Base-by-base conservation (phyloP, 768 basidiomycete species). In the Strobilomyces confusus region DNA sequence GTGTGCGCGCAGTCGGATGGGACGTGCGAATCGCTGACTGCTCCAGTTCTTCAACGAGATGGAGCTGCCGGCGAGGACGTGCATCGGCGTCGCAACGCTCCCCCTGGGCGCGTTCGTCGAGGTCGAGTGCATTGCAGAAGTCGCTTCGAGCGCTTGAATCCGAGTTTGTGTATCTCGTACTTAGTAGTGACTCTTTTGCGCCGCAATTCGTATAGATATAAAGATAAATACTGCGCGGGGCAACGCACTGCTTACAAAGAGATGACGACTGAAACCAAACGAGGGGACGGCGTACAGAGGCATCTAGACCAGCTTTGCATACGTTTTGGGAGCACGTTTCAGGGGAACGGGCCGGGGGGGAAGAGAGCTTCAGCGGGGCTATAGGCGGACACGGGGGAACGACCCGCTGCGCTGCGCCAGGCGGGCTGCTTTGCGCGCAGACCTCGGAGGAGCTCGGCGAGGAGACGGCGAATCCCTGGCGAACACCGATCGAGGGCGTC, bases 81-180 rank as follows among this genome's bases (percentile, higher is more conserved):
- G 42, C 33, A 26, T 26, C 26, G 26, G 26, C 26, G 26, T 26
- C 8, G 32, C 32, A 14, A 63, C 70, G 9, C 73, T 86, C 36
- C 81, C 83, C 1, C 40, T 78, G 51, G 77, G 78, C 15, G 80
- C 78, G 9, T 77, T 75, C 51, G 74, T 86, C 29, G 83, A 86
- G 72, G 77, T 85, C 32, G 83, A 85, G 56, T 83, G 80, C 58
- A 71, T 81, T 26, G 84, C 81, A 13, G 79, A 77, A 25, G 23
- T 58, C 6, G 20, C 41, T n/a, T 5, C 9, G 9, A 14, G 14
- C 12, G 22, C 42, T 11, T 36, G 36, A 22, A 19, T 44, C n/a
- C 9, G 26, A 26, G 37, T 20, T 17, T 23, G 2, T 41, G 19
- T 13, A 20, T 13, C 25, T 11, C 25, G 22, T n/a, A n/a, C n/a